Conservation (phyloP, 805 yeast species). For the Starmera quercuum region DNA sequence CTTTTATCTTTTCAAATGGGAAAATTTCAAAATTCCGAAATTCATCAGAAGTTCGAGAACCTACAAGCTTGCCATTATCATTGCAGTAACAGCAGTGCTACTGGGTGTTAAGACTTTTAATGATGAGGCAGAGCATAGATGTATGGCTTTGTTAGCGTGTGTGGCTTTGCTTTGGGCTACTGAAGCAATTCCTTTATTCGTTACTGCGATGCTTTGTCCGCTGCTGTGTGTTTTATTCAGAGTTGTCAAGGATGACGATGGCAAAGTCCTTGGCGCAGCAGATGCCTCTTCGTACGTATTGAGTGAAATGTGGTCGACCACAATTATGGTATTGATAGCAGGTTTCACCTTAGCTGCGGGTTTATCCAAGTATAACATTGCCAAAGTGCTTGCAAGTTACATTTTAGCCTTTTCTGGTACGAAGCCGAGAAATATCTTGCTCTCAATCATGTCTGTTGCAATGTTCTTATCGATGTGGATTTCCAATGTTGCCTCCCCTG, state of each 20-base stretch:
- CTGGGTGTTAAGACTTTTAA: conserved; percentile 54
- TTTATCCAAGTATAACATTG: conserved; percentile 80
- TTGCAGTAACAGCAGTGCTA: conserved; percentile 44
- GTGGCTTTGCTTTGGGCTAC: conserved; percentile 85
- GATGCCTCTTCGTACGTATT: conserved; percentile 66
- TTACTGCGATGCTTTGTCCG: conserved; percentile 84
- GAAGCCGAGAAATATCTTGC: conserved; percentile 66
- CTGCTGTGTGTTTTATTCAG: conserved; percentile 63
- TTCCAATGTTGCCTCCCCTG: conserved; percentile 95
- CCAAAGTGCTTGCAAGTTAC: conserved; percentile 82
- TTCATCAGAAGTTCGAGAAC: conserved; percentile 40
- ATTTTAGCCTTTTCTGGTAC: conserved; percentile 75
- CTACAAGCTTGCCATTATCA: conserved; percentile 39
- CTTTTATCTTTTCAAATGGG: conserved; percentile 18
- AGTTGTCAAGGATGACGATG: conserved; percentile 48
- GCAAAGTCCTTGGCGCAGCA: conserved; percentile 52
- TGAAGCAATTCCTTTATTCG: conserved; percentile 87
- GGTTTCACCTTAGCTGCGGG: conserved; percentile 95
- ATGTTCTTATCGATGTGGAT: conserved; percentile 90
- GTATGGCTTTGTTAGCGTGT: conserved; percentile 59
- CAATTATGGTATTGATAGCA: conserved; percentile 80
- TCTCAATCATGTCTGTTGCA: conserved; percentile 80
- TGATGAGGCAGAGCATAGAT: conserved; percentile 52
- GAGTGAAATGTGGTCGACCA: conserved; percentile 89
- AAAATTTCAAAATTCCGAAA: conserved; percentile 35